These are phyloP conservation scores for Colletotrichum cuscutae DNA, from an alignment of 2,329 filamentous ascomycete genomes.

Conservation along the genomic window DNA sequence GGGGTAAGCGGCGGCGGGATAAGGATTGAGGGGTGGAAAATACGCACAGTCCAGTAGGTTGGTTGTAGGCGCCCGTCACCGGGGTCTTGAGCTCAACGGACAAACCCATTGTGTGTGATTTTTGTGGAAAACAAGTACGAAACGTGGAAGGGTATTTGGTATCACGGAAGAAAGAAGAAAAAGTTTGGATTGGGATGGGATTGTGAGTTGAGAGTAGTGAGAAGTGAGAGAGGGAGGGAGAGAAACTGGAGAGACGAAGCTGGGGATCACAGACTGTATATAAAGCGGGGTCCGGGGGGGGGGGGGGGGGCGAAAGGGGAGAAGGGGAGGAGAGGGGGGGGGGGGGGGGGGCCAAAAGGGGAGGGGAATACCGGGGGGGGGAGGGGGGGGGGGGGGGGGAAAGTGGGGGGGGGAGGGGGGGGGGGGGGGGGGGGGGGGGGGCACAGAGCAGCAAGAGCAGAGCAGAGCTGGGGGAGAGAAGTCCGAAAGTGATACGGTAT, in stretches of 20 bases:
- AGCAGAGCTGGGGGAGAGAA: conserved; percentile 8
- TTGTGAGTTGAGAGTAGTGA: conserved; percentile 12
- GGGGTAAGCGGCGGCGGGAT: neutral
- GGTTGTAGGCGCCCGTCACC: conserved; percentile 66
- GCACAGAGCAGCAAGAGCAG: conserved; percentile 5
- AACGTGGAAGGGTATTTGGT: conserved; percentile 26
- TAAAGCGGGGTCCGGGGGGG: conserved; percentile 33
- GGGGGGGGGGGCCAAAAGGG: too few relatives aligned
- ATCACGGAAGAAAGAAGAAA: conserved; percentile 18
- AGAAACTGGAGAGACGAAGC: neutral
- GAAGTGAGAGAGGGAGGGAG: neutral
- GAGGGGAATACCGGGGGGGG: too few relatives aligned
- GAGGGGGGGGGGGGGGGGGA: too few relatives aligned
- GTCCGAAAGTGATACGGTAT: conserved; percentile 13
- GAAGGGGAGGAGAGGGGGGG: too few relatives aligned
- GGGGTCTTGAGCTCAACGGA: conserved; percentile 75
- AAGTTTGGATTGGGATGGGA: neutral
- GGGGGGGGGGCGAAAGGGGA: too few relatives aligned
- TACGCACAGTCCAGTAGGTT: conserved; percentile 71
- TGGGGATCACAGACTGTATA: conserved; percentile 32
- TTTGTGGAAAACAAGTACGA: conserved; percentile 10
- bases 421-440: conserved; percentile 27
- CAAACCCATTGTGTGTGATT: conserved; percentile 52
- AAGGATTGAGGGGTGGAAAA: neutral
- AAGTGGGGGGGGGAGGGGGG: too few relatives aligned